Evolutionary conservation across 2,329 filamentous ascomycete genomes (phyloP).

Genomic region (Phyllosticta citriasiana): DNA sequence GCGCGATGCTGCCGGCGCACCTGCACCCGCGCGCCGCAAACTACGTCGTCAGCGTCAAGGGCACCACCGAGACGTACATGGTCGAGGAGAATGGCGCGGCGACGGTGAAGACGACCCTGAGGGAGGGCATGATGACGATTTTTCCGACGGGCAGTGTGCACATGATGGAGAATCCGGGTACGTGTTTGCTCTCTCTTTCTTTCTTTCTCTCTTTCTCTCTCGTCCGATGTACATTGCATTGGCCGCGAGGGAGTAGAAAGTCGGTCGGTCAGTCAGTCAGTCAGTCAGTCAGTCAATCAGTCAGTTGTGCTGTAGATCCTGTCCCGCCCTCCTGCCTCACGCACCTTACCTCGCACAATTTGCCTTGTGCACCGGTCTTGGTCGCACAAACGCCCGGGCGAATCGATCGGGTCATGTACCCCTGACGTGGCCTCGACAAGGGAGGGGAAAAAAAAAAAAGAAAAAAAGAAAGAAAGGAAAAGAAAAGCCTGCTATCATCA

Average conservation of each 20-base stretch:
- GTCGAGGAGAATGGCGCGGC: constrained; percentile 41
- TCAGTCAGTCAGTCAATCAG: no score
- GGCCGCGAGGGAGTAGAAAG: no score
- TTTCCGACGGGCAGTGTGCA: constrained; percentile 41
- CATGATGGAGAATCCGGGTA: constrained; percentile 42
- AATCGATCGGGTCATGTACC: background rate
- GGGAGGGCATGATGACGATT: constrained; percentile 39
- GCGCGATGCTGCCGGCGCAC: constrained; percentile 43
- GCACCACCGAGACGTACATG: constrained; percentile 44
- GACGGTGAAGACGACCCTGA: constrained; percentile 32
- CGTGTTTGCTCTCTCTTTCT: constrained; percentile 10
- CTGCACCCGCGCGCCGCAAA: constrained; percentile 42
- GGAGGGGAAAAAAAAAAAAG: no score
- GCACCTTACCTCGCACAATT: background rate
- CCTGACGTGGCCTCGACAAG: no score
- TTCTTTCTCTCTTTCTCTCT: background rate
- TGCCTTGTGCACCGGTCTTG: background rate
- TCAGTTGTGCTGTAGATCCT: no score
- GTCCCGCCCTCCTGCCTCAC: no score
- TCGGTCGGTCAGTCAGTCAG: no score
- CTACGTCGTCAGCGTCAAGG: constrained; percentile 37
- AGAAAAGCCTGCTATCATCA: no score
- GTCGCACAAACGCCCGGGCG: background rate
- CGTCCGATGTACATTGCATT: background rate
- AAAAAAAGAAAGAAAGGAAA: no score